phyloP scores from a whole-genome alignment of 768 basidiomycete genomes.

The Mrakia gelida region DNA sequence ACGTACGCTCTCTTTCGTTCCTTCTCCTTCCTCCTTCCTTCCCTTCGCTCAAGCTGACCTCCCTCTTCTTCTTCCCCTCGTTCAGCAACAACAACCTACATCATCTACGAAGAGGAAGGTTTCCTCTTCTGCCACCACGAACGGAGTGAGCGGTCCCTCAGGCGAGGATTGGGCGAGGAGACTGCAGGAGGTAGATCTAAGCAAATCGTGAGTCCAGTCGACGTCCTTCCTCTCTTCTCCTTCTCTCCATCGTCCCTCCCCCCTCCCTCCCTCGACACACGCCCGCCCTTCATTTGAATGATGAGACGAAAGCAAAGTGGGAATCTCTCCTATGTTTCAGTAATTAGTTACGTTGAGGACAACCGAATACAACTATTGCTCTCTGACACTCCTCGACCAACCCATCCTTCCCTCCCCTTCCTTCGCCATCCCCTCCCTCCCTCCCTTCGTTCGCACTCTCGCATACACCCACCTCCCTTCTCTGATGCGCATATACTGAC shows the following conservation, averaged over 20 bases:
- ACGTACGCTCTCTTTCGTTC: background rate
- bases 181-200: slow-evolving; percentile 21
- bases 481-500: slow-evolving; percentile 33
- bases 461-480: slow-evolving; percentile 5
- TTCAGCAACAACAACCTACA: background rate
- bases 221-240: background rate
- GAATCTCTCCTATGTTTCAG: slow-evolving; percentile 90
- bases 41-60: slow-evolving; percentile 1
- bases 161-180: slow-evolving; percentile 19
- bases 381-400: slow-evolving; percentile 37
- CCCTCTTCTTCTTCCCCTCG: background rate
- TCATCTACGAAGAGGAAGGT: background rate
- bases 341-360: slow-evolving; percentile 47
- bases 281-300: slow-evolving; percentile 35
- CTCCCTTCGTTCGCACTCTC: background rate
- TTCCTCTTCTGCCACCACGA: too few relatives aligned
- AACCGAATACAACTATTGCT: slow-evolving; percentile 77
- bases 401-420: slow-evolving; percentile 9
- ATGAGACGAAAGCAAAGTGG: slow-evolving; percentile 73
- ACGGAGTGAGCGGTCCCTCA: background rate
- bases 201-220: slow-evolving; percentile 13
- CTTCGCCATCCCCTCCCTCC: background rate
- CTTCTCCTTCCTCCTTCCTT: background rate
- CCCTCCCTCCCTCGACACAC: background rate
- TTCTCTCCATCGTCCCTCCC: background rate